Conservation (phyloP, 2,329 filamentous ascomycete genomes). For the Stagonosporopsis vannaccii region DNA sequence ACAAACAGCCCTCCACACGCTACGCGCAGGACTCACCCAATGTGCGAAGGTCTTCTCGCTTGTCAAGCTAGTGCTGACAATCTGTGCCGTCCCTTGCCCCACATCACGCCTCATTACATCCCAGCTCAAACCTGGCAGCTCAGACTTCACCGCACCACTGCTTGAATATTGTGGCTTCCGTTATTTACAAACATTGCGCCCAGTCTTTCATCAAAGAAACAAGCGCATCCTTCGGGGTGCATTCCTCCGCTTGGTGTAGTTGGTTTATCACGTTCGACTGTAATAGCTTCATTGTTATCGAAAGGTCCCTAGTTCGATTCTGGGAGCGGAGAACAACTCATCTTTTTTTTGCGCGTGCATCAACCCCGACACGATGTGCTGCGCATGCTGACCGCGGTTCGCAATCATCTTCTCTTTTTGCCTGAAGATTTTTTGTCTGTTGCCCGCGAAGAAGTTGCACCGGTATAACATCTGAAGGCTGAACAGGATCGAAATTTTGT, state of each 20-base stretch:
- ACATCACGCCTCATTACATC: neutral
- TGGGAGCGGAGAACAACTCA: slow-evolving; percentile 15
- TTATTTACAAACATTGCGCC: neutral
- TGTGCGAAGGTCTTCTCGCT: neutral
- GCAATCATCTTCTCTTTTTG: neutral
- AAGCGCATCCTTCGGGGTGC: slow-evolving; percentile 10
- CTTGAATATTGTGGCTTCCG: neutral
- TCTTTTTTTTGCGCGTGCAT: neutral
- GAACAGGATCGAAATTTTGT: neutral
- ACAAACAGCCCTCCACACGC: too few relatives aligned
- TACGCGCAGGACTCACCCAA: too few relatives aligned
- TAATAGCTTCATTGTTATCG: slow-evolving; percentile 22
- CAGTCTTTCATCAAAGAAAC: neutral
- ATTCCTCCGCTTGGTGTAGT: slow-evolving; percentile 22
- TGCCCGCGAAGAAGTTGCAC: neutral
- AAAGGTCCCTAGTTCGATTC: slow-evolving; percentile 25
- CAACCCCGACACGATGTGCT: neutral
- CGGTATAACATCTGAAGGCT: neutral
- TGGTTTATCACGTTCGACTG: slow-evolving; percentile 24
- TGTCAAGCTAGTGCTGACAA: neutral
- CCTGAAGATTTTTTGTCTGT: neutral
- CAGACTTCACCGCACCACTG: too few relatives aligned
- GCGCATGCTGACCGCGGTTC: too few relatives aligned
- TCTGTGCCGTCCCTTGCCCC: neutral
- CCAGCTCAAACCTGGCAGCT: neutral